Conservation (phyloP, 2,329 filamentous ascomycete genomes). For the Fusarium transvaalense region DNA sequence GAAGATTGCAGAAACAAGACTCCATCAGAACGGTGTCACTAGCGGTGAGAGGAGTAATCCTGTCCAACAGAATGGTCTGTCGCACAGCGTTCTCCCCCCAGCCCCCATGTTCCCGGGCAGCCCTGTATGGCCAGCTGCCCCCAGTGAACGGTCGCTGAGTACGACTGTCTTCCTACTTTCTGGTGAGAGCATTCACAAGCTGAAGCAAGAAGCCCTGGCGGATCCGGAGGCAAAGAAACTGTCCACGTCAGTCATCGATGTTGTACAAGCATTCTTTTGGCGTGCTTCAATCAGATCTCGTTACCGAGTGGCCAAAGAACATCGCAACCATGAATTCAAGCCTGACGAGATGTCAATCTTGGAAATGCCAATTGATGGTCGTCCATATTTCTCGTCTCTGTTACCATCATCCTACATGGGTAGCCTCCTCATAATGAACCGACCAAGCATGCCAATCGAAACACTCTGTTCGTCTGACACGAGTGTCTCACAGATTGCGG, state of each 20-base stretch:
- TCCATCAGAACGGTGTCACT: not conserved
- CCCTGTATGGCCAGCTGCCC: slow-evolving; percentile 1
- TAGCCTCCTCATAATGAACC: slow-evolving; percentile 10
- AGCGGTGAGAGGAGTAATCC: not conserved
- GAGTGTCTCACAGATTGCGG: slow-evolving; percentile 5
- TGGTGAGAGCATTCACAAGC: slow-evolving; percentile 9
- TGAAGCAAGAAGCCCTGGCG: slow-evolving; percentile 2
- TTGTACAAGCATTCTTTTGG: slow-evolving; percentile 21
- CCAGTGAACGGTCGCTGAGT: not conserved
- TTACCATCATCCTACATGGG: slow-evolving; percentile 16
- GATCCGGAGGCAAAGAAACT: not conserved
- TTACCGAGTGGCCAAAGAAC: slow-evolving; percentile 8
- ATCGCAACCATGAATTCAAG: not conserved
- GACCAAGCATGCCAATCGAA: slow-evolving; percentile 2
- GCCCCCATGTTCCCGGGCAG: not conserved
- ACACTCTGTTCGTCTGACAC: not conserved
- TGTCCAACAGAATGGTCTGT: too few species aligned
- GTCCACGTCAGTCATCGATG: not conserved
- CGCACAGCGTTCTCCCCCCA: not conserved
- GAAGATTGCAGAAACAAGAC: not conserved
- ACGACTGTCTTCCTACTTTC: slow-evolving; percentile 11
- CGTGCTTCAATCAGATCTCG: slow-evolving; percentile 11
- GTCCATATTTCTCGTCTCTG: slow-evolving; percentile 12
- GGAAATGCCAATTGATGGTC: slow-evolving; percentile 18
- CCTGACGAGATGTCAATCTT: slow-evolving; percentile 6